Evolutionary conservation across 2,329 filamentous ascomycete genomes (phyloP).

Genomic region (Onygenales sp.): DNA sequence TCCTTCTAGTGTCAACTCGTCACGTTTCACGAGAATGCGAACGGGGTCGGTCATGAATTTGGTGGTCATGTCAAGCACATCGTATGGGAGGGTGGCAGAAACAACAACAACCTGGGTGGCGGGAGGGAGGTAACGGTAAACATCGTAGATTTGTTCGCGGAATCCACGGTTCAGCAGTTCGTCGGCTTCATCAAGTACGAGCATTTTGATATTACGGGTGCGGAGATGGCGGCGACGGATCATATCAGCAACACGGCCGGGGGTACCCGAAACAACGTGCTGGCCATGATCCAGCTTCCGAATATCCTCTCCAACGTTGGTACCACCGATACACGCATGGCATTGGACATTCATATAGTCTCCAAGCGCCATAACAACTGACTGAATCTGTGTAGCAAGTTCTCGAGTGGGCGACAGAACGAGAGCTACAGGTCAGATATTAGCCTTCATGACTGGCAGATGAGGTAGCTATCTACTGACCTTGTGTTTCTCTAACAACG

Average conservation of each 20-base stretch:
- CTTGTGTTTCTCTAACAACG: constrained; percentile 79
- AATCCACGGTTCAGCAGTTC: constrained; percentile 87
- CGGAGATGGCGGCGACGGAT: constrained; percentile 64
- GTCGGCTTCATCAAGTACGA: constrained; percentile 67
- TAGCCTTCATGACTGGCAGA: not conserved
- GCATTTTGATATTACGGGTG: constrained; percentile 69
- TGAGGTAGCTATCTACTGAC: constrained; percentile 22
- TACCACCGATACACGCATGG: constrained; percentile 96
- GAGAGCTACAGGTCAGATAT: constrained; percentile 47
- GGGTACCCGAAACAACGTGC: constrained; percentile 94
- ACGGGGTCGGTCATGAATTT: constrained; percentile 99
- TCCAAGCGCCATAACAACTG: constrained; percentile 97
- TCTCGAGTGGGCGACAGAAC: constrained; percentile 94
- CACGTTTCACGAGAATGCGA: constrained; percentile 94
- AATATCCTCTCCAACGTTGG: constrained; percentile 96
- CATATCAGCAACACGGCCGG: constrained; percentile 88
- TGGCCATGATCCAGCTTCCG: constrained; percentile 95
- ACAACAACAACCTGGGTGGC: constrained; percentile 98
- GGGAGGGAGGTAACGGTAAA: constrained; percentile 92
- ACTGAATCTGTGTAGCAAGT: constrained; percentile 96
- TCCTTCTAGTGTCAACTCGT: constrained; percentile 93
- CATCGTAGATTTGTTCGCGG: constrained; percentile 97
- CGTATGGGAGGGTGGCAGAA: constrained; percentile 91
- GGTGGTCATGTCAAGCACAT: constrained; percentile 97
- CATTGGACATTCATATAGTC: constrained; percentile 99